Evolutionary conservation across 768 basidiomycete species (phyloP), one percentile per base, ranked within the genome.

Genomic region (Lactifluus pinguis): DNA sequence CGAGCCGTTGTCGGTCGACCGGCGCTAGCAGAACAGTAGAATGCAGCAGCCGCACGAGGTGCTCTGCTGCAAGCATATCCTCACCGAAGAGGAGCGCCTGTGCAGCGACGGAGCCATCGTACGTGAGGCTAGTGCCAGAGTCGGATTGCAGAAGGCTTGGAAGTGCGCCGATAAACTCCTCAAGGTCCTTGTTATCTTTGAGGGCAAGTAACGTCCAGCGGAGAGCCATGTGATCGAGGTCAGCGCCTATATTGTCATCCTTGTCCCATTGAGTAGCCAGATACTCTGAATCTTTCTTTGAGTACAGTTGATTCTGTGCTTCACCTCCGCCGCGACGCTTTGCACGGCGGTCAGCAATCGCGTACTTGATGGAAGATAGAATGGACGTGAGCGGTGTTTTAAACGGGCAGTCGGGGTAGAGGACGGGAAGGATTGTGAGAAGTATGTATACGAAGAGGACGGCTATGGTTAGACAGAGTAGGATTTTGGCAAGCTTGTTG

Each of bases 341-440:
- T 30, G 36, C 55, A 30, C 50, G 42, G 36, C 32, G 13, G 34
- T 10, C 14, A 17, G 54, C 39, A 30, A 51, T 32, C 11, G 4
- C 4, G 30, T 57, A 57, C 6, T 55, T 42, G 50, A 57, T 39
- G 38, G 52, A 61, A 9, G 55, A 61, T 15, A 62, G 34, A 21
- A 62, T 8, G 32, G 53, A 49, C 3, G 61, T 53, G 39, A 62
- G 61, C 13, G 61, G 61, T 1, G 61, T 62, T 32, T 57, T 57
- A 47, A 44, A 58, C 19, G 61, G 61, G 25, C 55, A 62, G 32
- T 62, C 52, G 44, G 58, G 53, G 34, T 42, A 62, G 52, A 62
- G 36, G 30, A 58, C 51, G 9, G 61, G 61, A 13, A 62, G 21
- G 47, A 41, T 34, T 3, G 56, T 62, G 17, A 57, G 55, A 30